Base-by-base conservation (phyloP, 1,284 basidiomycete genomes). In the Cutaneotrichosporon mucoides region DNA sequence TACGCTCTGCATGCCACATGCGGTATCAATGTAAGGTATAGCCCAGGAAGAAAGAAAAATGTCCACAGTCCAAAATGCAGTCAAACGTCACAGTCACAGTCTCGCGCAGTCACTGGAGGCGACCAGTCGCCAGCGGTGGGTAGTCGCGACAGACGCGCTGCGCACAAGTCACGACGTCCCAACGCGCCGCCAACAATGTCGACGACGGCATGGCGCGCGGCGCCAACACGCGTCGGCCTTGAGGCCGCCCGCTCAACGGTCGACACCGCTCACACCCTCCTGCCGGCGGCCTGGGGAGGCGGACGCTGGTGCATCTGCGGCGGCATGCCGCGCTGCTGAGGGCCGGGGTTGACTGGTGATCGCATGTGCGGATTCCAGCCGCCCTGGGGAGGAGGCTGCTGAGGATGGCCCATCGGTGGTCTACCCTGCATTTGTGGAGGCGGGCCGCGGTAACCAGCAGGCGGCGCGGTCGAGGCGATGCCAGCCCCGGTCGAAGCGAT, bases 401-500 rank as follows among this genome's bases (percentile, higher is more conserved):
- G 55, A 41, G 36, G 55, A 4, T 40, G 45, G 15, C n/a, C 37
- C 45, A 37, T 44, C 6, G 55, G 49, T 5, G 49, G 49, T 7
- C 49, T 9, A 11, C 49, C 49, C 15, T 51, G 49, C 49, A 51
- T 51, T 41, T 51, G 49, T 8, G 49, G 49, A n/a, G 49, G 49
- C n/a, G 55, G 55, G 9, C 38, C 40, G 16, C 69, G 63, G 72
- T 75, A 36, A 59, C 64, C 33, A 60, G 68, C 50, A 24, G 68
- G 67, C 35, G 66, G 64, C 11, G 53, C 47, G 35, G 57, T 51
- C 16, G 62, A 60, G 1, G 66, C 65, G 43, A 66, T 61, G 12
- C 64, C 62, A 3, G 61, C 38, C 2, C 61, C 66, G 36, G 66
- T 69, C 4, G 66, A 67, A 1, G 68, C 66, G 16, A 69, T 69